Conservation (phyloP, 306 rosid species). For the Macrotyloma uniflorum region DNA sequence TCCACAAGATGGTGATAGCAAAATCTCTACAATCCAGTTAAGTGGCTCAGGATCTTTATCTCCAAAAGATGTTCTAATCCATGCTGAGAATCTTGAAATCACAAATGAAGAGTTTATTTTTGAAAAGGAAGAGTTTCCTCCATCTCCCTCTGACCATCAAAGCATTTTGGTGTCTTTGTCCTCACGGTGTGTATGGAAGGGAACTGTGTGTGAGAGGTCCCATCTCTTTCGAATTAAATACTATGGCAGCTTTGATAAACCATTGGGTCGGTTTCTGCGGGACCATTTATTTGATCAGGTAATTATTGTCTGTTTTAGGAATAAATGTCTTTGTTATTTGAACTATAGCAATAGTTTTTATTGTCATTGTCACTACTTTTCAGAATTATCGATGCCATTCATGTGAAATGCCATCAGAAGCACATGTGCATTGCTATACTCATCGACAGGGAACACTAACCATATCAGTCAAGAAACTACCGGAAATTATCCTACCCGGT, state of each 20-base stretch:
- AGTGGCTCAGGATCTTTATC: constrained; percentile 44
- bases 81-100: constrained; percentile 40
- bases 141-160: constrained; percentile 90
- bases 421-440: constrained; percentile 95
- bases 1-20: constrained; percentile 45
- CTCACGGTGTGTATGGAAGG: constrained; percentile 97
- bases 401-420: constrained; percentile 95
- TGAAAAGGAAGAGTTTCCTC: constrained; percentile 79
- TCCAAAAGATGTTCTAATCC: constrained; percentile 50
- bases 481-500: constrained; percentile 77
- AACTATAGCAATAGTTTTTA: constrained; percentile 29
- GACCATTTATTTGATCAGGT: constrained; percentile 99
- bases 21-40: constrained; percentile 44
- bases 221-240: constrained; percentile 95
- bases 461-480: constrained; percentile 84
- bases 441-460: constrained; percentile 98
- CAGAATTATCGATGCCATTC: constrained; percentile 84
- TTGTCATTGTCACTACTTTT: constrained; percentile 35
- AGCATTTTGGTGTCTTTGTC: constrained; percentile 96
- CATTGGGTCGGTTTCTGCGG: constrained; percentile 84
- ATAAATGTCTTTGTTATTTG: constrained; percentile 20
- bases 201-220: constrained; percentile 94
- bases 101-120: constrained; percentile 49
- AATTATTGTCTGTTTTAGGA: constrained; percentile 38
- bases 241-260: constrained; percentile 93